phyloP scores from a whole-genome alignment of 2,329 filamentous ascomycete species.

The Fonsecaea multimorphosa region DNA sequence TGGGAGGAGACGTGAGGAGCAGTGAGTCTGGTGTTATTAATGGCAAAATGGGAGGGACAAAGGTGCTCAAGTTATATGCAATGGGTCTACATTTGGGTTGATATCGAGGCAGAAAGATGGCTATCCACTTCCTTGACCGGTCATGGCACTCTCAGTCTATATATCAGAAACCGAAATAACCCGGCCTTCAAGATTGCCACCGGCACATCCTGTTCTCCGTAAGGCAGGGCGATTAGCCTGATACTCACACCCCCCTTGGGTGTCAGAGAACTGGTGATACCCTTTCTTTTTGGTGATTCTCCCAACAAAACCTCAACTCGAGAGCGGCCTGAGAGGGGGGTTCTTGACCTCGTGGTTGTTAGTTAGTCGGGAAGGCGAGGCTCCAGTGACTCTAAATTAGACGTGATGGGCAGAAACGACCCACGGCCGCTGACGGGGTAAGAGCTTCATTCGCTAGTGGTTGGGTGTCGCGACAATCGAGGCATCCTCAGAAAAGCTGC shows the following conservation, averaged over 20 bases:
- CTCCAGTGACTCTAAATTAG: slow-evolving; percentile 24
- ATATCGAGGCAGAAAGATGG: slow-evolving; percentile 6
- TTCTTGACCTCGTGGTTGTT: slow-evolving; percentile 29
- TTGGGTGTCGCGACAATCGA: slow-evolving; percentile 30
- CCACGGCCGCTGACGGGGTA: slow-evolving; percentile 15
- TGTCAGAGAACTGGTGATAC: slow-evolving; percentile 5
- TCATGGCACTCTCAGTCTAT: slow-evolving; percentile 33
- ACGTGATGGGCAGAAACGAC: slow-evolving; percentile 16
- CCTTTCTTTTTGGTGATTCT: slow-evolving; percentile 15
- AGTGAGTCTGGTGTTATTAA: slow-evolving; percentile 12
- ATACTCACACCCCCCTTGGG: slow-evolving; percentile 9
- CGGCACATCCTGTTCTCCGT: slow-evolving; percentile 12
- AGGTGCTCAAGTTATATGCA: slow-evolving; percentile 13
- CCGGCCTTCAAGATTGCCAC: slow-evolving; percentile 13
- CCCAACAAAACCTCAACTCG: slow-evolving; percentile 26
- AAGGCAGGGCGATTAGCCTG: slow-evolving; percentile 24
- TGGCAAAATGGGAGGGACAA: slow-evolving; percentile 6
- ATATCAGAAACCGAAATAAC: slow-evolving; percentile 22
- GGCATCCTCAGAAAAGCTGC: slow-evolving; percentile 36
- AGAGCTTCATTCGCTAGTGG: slow-evolving; percentile 26
- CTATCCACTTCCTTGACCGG: slow-evolving; percentile 2
- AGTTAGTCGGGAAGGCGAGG: slow-evolving; percentile 26
- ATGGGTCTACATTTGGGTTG: slow-evolving; percentile 33
- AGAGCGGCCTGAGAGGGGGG: slow-evolving; percentile 12
- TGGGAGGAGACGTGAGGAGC: slow-evolving; percentile 22